A percentile compares a stretch with the other conserved stretches of the same genome.
Conservation (phyloP, 2,329 filamentous ascomycete species). For the Aspergillus sp. region DNA sequence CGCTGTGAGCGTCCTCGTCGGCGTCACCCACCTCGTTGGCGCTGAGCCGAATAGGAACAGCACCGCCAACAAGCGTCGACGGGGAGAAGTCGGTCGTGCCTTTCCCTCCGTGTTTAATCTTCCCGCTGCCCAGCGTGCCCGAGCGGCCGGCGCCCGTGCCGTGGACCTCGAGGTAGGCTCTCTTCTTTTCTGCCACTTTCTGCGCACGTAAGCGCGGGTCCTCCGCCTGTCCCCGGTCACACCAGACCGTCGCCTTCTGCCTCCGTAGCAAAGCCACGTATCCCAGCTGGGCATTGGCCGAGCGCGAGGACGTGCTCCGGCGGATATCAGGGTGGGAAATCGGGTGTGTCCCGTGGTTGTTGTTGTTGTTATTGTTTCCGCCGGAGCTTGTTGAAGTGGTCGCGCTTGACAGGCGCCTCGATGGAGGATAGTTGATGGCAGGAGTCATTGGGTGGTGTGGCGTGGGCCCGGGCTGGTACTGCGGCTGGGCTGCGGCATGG, state of each 20-base stretch:
- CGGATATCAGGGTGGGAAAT: constrained; percentile 37
- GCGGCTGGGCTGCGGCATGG: constrained; percentile 14
- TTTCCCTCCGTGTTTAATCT: constrained; percentile 82
- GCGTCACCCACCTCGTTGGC: constrained; percentile 92
- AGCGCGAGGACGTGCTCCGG: constrained; percentile 73
- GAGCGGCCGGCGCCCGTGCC: constrained; percentile 48
- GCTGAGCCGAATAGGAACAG: constrained; percentile 82
- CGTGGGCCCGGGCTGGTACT: constrained; percentile 17
- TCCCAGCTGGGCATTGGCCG: constrained; percentile 55
- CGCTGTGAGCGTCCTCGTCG: constrained; percentile 52
- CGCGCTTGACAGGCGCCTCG: constrained; percentile 30
- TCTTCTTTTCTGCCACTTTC: constrained; percentile 76
- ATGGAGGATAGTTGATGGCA: constrained; percentile 15
- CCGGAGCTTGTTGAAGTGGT: constrained; percentile 34
- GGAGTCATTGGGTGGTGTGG: constrained; percentile 19
- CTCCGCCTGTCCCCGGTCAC: constrained; percentile 84
- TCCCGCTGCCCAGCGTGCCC: constrained; percentile 58
- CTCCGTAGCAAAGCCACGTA: constrained; percentile 95
- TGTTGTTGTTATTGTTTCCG: constrained; percentile 22
- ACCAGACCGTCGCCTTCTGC: constrained; percentile 98
- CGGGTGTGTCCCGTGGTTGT: constrained; percentile 14
- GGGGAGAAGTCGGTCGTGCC: constrained; percentile 70
- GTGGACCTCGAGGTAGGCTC: constrained; percentile 74
- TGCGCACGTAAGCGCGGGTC: constrained; percentile 75
- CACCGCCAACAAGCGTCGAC: constrained; percentile 63